Evolutionary conservation across 129 eudicot species (phyloP), one percentile per base, ranked within the genome.

Genomic region (Chrysanthemum seticuspe): DNA sequence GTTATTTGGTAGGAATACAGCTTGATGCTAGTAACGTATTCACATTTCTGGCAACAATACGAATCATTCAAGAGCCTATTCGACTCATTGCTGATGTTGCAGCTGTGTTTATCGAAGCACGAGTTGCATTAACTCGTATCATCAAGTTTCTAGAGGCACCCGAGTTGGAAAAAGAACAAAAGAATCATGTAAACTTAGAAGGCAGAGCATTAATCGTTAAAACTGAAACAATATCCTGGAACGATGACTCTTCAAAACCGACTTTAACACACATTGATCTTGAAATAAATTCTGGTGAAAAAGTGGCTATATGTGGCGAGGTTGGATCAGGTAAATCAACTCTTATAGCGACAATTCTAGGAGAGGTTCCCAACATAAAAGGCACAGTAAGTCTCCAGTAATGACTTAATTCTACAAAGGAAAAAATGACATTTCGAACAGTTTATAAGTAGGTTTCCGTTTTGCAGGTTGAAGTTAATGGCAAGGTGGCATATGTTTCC

Each of bases 321-420:
- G 96, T 89, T n/a, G 89, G 92, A 5, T 83, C 96, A 0, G 92
- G 96, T 11, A 89, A 89, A 78, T 86, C 92, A 21, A 89, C 89
- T 45, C 89, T 89, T 31, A 67, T 89, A 62, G 86, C 92, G n/a
- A 78, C 96, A 6, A 82, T 89, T 67, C 83, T 89, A 14, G 89
- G 96, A 64, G 96, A 89, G 65, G 86, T 89, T 70, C 83, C 88
- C 19, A 58, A 76, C 77, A 80, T 73, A 13, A 70, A 89, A 70
- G 96, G 96, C 81, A 68, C 57, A 2, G 96, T 89, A 85, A 82
- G 96, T 84, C 59, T 56, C 40, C 27, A 9, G 19, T 13, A 59
- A 8, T 2, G 29, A 0, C 45, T 76, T 10, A 56, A 25, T 3
- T 55, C 19, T 66, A 10, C 2, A 65, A 1, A 14, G 1, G 1